Conservation (phyloP, 2,329 filamentous ascomycete species). For the Thielaviopsis euricoi region DNA sequence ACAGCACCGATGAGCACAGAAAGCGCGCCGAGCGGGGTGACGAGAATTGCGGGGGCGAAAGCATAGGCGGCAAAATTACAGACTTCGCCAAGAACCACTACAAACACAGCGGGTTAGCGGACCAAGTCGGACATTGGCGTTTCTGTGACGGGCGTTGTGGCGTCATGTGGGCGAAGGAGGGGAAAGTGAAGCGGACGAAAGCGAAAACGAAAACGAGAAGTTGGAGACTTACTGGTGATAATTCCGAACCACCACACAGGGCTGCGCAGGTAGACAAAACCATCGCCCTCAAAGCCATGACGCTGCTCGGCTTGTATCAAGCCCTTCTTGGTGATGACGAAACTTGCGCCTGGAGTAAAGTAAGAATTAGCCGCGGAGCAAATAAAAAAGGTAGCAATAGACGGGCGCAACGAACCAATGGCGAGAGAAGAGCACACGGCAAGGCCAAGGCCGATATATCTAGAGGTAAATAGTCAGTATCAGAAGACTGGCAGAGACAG, state of each 20-base stretch:
- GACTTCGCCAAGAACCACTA: conserved; percentile 83
- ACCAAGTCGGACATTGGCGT: not conserved
- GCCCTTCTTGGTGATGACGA: conserved; percentile 98
- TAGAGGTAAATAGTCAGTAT: conserved; percentile 19
- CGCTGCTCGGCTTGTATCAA: conserved; percentile 78
- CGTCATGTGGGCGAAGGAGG: not conserved
- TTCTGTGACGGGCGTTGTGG: not conserved
- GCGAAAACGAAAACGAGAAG: not conserved
- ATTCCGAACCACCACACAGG: conserved; percentile 98
- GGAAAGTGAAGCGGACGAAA: not conserved
- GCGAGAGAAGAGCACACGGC: conserved; percentile 60
- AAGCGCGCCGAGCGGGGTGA: conserved; percentile 84
- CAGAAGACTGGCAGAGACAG: not conserved
- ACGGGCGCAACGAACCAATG: conserved; percentile 41
- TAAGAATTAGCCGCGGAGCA: conserved; percentile 12
- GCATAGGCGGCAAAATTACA: conserved; percentile 98
- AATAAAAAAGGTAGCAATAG: conserved; percentile 9
- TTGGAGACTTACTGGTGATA: conserved; percentile 49
- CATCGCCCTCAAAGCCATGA: conserved; percentile 93
- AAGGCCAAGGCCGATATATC: conserved; percentile 61
- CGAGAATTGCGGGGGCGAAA: conserved; percentile 95
- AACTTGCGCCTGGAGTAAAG: conserved; percentile 57
- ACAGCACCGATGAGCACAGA: conserved; percentile 92
- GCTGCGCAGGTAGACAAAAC: conserved; percentile 83
- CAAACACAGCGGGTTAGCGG: conserved; percentile 41